Conservation (phyloP, 106 monocot genomes). For the Posidonia australis region DNA sequence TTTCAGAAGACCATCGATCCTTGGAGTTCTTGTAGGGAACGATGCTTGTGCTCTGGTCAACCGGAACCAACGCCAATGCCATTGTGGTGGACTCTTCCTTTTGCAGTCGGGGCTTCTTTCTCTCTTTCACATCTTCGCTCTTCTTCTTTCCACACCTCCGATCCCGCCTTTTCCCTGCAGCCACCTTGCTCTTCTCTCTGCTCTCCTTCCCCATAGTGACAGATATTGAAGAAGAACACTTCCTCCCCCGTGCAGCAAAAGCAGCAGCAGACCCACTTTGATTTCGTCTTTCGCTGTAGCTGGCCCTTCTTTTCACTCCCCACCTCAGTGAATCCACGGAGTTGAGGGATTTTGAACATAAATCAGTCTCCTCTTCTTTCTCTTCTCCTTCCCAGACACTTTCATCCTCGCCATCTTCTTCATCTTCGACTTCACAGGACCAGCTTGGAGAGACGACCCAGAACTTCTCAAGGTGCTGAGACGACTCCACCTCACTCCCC, state of each 20-base stretch:
- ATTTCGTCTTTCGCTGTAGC: slow-evolving; percentile 35
- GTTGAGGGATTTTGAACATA: slow-evolving; percentile 25
- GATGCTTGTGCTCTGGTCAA: not conserved
- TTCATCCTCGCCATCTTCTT: not conserved
- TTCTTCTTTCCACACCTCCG: slow-evolving; percentile 14
- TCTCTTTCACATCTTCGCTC: slow-evolving; percentile 11
- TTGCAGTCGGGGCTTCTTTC: not conserved
- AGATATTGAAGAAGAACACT: not conserved
- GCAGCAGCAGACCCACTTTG: not conserved
- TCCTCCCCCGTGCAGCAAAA: not conserved
- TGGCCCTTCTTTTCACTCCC: slow-evolving; percentile 56
- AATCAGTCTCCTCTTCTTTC: not conserved
- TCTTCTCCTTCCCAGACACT: not conserved
- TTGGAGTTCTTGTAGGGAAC: not conserved
- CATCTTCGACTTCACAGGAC: slow-evolving; percentile 2
- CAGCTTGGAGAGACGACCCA: slow-evolving; percentile 48
- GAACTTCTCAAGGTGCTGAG: slow-evolving; percentile 43
- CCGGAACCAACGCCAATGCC: not conserved
- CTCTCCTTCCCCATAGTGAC: not conserved
- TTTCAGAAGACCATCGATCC: slow-evolving; percentile 14
- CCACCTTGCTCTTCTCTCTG: not conserved
- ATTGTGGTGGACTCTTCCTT: not conserved
- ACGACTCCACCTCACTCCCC: slow-evolving; percentile 17
- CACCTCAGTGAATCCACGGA: slow-evolving; percentile 27
- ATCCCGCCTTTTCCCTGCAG: slow-evolving; percentile 18